Conservation (phyloP, 2,329 filamentous ascomycete genomes). For the Talaromyces rugulosus region DNA sequence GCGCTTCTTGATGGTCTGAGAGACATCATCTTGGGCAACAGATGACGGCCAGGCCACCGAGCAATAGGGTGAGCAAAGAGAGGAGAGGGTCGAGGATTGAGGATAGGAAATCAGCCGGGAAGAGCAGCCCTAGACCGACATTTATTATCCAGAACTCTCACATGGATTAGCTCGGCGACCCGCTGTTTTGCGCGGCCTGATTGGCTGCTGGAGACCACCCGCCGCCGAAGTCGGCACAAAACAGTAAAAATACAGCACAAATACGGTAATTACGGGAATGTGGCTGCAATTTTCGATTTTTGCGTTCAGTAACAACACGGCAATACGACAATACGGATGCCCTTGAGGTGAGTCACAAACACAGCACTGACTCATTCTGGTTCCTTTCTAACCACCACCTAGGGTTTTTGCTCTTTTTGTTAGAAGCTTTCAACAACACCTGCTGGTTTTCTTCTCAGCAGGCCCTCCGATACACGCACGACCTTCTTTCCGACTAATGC, state of each 20-base stretch:
- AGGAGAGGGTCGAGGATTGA: background rate
- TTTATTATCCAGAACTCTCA: background rate
- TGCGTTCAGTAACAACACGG: background rate
- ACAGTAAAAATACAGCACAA: background rate
- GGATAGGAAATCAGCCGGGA: background rate
- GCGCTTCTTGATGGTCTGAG: conserved; percentile 47
- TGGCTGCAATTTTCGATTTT: background rate
- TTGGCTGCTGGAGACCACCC: background rate
- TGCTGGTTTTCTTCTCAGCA: background rate
- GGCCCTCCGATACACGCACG: background rate
- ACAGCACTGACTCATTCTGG: background rate
- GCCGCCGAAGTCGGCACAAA: background rate
- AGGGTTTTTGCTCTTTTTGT: background rate
- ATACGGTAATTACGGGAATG: background rate
- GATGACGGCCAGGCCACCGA: conserved; percentile 32
- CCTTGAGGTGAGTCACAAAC: background rate
- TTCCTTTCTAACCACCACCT: background rate
- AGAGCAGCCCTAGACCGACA: conserved; percentile 2
- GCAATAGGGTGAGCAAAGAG: conserved; percentile 12
- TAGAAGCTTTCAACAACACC: background rate
- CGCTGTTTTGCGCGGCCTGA: background rate
- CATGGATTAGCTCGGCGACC: background rate
- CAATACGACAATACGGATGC: background rate
- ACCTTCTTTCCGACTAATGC: background rate
- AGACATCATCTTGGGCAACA: conserved; percentile 44